Percentiles rank a stretch among this genome's conserved stretches.
phyloP scores from a whole-genome alignment of 495 filamentous ascomycete genomes.

The Melanomma pulvis-pyrius region DNA sequence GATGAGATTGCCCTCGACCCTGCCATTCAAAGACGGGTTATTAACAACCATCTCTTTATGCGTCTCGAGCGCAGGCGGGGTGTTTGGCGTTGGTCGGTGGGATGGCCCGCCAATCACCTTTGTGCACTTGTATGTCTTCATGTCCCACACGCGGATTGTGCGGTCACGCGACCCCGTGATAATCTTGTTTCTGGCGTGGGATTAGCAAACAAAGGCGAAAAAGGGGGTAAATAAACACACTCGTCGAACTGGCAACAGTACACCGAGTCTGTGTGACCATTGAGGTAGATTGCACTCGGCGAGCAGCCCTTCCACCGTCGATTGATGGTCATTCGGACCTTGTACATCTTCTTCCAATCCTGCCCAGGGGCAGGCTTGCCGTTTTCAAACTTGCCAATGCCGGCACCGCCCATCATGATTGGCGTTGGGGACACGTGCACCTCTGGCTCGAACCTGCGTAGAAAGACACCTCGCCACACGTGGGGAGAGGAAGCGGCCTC shows the following conservation, averaged over 20 bases:
- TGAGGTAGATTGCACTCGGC: slow-evolving; percentile 80
- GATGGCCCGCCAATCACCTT: slow-evolving; percentile 70
- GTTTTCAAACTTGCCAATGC: slow-evolving; percentile 52
- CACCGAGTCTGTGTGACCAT: slow-evolving; percentile 91
- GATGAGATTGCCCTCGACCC: slow-evolving; percentile 48
- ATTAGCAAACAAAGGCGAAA: slow-evolving; percentile 2
- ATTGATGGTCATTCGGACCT: slow-evolving; percentile 72
- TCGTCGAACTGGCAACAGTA: slow-evolving; percentile 99
- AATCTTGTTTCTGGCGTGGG: slow-evolving; percentile 71
- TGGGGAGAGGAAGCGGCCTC: slow-evolving; percentile 62
- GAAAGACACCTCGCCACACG: slow-evolving; percentile 80
- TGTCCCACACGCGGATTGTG: slow-evolving; percentile 94
- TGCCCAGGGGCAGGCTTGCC: slow-evolving; percentile 49
- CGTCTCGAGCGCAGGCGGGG: slow-evolving; percentile 31
- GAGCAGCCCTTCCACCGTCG: slow-evolving; percentile 76
- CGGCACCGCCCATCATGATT: slow-evolving; percentile 45
- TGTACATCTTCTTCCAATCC: slow-evolving; percentile 87
- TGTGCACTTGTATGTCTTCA: slow-evolving; percentile 77
- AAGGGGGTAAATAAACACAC: slow-evolving; percentile 46
- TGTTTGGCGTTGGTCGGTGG: slow-evolving; percentile 33
- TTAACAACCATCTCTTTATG: slow-evolving; percentile 35
- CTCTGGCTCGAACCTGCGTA: slow-evolving; percentile 60
- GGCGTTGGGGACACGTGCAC: slow-evolving; percentile 51
- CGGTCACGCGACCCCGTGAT: slow-evolving; percentile 95
- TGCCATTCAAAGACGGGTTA: slow-evolving; percentile 53